phyloP scores from a whole-genome alignment of 2,329 filamentous ascomycete species.

The Fusarium metavorans region DNA sequence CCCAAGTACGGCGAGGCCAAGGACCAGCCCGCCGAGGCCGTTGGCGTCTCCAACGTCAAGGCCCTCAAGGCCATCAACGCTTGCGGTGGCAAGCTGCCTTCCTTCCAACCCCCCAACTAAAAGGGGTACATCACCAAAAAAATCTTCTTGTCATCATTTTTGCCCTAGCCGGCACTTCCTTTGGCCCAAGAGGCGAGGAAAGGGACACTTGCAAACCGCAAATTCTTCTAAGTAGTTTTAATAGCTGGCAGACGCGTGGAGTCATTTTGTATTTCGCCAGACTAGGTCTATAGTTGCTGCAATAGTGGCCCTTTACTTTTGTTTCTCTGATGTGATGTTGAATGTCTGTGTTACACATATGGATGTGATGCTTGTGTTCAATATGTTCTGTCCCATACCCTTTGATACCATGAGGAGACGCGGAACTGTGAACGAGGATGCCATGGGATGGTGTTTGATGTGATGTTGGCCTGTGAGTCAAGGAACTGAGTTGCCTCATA shows the following conservation, averaged over 20 bases:
- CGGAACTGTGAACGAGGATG: not conserved
- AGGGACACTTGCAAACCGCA: slow-evolving; percentile 39
- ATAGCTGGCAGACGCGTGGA: slow-evolving; percentile 37
- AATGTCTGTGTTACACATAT: no score
- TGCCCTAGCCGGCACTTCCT: slow-evolving; percentile 2
- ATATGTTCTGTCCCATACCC: not conserved
- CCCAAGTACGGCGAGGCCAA: slow-evolving; percentile 42
- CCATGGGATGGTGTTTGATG: not conserved
- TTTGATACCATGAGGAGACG: not conserved
- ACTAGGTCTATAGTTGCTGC: slow-evolving; percentile 40
- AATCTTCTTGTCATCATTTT: slow-evolving; percentile 12
- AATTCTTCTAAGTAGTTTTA: slow-evolving; percentile 41
- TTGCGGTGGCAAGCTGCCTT: slow-evolving; percentile 33
- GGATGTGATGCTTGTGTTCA: not conserved
- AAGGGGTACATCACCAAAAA: slow-evolving; percentile 7
- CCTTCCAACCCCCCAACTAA: slow-evolving; percentile 34
- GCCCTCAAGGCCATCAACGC: slow-evolving; percentile 36
- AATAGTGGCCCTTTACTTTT: slow-evolving; percentile 29
- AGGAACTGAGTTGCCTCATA: not conserved
- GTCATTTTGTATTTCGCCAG: slow-evolving; percentile 38
- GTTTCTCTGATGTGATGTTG: not conserved
- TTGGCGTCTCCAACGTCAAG: slow-evolving; percentile 27
- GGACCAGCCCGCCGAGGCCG: slow-evolving; percentile 33
- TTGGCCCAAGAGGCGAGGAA: slow-evolving; percentile 7
- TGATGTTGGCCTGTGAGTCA: not conserved